Evolutionary conservation across 305 asterid species (phyloP).

Genomic region (Solanum hybrid): DNA sequence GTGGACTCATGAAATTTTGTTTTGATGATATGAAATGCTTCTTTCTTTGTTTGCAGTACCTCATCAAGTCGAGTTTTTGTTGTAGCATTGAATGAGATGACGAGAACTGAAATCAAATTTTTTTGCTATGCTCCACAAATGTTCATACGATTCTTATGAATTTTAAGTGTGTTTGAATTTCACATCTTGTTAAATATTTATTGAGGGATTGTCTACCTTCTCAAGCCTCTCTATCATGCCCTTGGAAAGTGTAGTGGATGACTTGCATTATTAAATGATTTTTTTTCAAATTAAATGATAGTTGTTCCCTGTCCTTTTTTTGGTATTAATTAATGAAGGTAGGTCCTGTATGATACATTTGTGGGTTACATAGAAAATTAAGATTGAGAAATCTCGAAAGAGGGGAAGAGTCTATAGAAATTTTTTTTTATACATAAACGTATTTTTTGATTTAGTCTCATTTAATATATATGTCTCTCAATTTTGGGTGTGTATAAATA

Average conservation of each 20-base stretch:
- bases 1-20: neutral
- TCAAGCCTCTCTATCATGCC: accelerated
- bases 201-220: neutral
- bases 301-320: too few relatives aligned
- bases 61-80: neutral
- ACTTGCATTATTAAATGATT: too few relatives aligned
- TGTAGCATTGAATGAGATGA: too few relatives aligned
- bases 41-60: accelerated
- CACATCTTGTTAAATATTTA: accelerated
- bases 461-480: too few relatives aligned
- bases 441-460: accelerated
- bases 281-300: too few relatives aligned
- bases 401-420: neutral
- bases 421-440: too few relatives aligned
- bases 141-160: accelerated
- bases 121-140: accelerated
- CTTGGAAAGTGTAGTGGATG: neutral
- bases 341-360: neutral
- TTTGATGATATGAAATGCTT: neutral
- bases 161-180: neutral
- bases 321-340: neutral
- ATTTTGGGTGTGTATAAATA: accelerated
- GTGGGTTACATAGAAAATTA: neutral
- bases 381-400: neutral
- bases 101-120: too few relatives aligned